Base-by-base conservation (phyloP, 2,329 filamentous ascomycete genomes). In the Fusarium nurragi region DNA sequence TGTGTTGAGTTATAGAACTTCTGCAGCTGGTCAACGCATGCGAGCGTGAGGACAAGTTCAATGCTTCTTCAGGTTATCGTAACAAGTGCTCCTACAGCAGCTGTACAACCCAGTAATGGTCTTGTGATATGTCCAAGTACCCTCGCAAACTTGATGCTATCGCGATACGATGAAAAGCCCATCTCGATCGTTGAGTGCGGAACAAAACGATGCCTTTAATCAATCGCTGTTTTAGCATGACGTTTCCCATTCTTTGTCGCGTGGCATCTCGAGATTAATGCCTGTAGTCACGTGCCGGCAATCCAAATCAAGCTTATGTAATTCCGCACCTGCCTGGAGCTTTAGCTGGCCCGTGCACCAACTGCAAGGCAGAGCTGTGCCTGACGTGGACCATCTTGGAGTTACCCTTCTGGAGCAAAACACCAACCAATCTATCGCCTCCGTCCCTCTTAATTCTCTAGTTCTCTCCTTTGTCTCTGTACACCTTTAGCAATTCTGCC, bases 341-440 rank as follows among this genome's bases (percentile, higher is more conserved):
- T 71, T 23, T 36, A 2, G 45, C 34, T 68, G 72, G 70, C 54
- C 72, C 61, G 72, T 73, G 72, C 72, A 54, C 58, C 14, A 45
- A 22, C 60, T 68, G 60, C 74, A 71, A 77, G 77, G 75, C 76
- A 78, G 76, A 77, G 76, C 76, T 76, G 71, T 77, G 75, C 77
- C 76, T 82, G 80, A 82, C 80, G 79, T 83, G 80, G 77, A 80
- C 74, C 64, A 65, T 70, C 62, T 71, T 70, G 37, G 65, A 75
- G 72, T 70, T 69, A 73, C 67, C 61, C 63, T 65, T 60, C 63
- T 48, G 54, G 55, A 70, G 64, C 71, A 71, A 72, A 73, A 72
- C 74, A 74, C 69, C 67, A 63, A 54, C 54, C 52, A 61, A 63
- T 56, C 55, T 58, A 64, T 62, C 60, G 37, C 54, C 39, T 61